Evolutionary conservation across 1,284 basidiomycete species (phyloP).

Genomic region (Exsudoporus floridanus): DNA sequence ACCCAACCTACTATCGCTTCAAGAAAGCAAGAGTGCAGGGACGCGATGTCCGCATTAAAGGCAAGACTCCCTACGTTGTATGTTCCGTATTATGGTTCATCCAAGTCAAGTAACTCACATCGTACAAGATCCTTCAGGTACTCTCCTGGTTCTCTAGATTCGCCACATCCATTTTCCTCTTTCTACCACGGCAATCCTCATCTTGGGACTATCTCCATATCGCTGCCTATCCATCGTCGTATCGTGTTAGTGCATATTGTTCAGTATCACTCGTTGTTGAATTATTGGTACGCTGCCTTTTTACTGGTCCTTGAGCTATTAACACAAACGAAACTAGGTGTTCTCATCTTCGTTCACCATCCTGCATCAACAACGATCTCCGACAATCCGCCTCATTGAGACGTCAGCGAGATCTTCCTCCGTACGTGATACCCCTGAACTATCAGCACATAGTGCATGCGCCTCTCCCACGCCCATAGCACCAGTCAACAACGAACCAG

Average conservation of each 20-base stretch:
- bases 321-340: conserved; percentile 40
- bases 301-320: conserved; percentile 5
- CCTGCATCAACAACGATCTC: conserved; percentile 62
- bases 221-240: conserved; percentile 37
- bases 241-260: conserved; percentile 46
- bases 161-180: conserved; percentile 48
- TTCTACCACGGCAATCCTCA: conserved; percentile 43
- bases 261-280: conserved; percentile 47
- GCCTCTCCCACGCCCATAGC: conserved; percentile 28
- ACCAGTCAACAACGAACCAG: conserved; percentile 46
- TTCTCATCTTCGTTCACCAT: conserved; percentile 49
- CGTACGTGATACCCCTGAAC: conserved; percentile 38
- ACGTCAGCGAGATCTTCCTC: conserved; percentile 42
- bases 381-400: conserved; percentile 63
- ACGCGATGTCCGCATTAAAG: conserved; percentile 60
- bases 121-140: conserved; percentile 55
- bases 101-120: conserved; percentile 1
- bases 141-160: conserved; percentile 57
- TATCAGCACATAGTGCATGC: conserved; percentile 20
- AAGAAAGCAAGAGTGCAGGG: conserved; percentile 63
- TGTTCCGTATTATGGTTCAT: conserved; percentile 27
- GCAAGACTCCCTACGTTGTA: conserved; percentile 64
- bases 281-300: conserved; percentile 45
- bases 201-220: conserved; percentile 42
- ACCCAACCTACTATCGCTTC: conserved; percentile 67